Percentiles rank a stretch among this genome's conserved stretches.
These are phyloP conservation scores for Gossypium aridum DNA, from an alignment of 441 rosid species.

Conservation along the genomic window DNA sequence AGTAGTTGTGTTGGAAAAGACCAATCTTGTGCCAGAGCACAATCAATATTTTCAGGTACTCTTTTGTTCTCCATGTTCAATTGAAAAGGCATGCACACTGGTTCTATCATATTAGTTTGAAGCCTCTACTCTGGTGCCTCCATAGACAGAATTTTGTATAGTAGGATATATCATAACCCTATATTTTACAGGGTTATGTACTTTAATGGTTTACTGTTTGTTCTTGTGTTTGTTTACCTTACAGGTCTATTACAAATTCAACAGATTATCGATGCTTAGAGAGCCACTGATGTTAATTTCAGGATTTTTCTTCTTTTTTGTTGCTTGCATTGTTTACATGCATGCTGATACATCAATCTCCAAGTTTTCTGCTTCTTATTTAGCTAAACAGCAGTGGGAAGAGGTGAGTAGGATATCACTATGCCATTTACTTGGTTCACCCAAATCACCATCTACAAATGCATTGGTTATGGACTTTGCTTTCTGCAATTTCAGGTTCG, in stretches of 20 bases:
- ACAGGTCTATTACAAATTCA: slow-evolving; percentile 90
- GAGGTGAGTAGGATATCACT: slow-evolving; percentile 43
- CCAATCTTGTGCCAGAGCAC: not conserved
- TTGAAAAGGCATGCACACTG: not conserved
- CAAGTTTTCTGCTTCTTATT: slow-evolving; percentile 79
- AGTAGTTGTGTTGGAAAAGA: not conserved
- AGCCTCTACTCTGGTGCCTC: not conserved
- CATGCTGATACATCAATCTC: slow-evolving; percentile 89
- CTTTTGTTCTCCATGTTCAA: not conserved
- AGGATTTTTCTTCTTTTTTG: slow-evolving; percentile 70
- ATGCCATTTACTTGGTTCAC: not conserved
- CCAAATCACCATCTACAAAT: slow-evolving; percentile 2
- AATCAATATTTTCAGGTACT: not conserved
- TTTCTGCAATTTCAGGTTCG: slow-evolving; percentile 46
- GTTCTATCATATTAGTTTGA: not conserved
- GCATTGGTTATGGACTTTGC: not conserved
- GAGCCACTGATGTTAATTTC: slow-evolving; percentile 89
- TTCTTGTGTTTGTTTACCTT: slow-evolving; percentile 9
- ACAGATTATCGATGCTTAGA: slow-evolving; percentile 60
- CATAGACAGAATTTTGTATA: not conserved
- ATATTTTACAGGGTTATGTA: not conserved
- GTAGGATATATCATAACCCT: not conserved
- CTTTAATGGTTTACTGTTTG: not conserved
- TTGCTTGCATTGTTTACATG: slow-evolving; percentile 61
- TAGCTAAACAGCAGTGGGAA: slow-evolving; percentile 92